A percentile compares a stretch with the other conserved stretches of the same genome.
These are phyloP conservation scores for Zygosaccharomyces siamensis DNA, from an alignment of 805 yeast genomes.

Conservation along the genomic window DNA sequence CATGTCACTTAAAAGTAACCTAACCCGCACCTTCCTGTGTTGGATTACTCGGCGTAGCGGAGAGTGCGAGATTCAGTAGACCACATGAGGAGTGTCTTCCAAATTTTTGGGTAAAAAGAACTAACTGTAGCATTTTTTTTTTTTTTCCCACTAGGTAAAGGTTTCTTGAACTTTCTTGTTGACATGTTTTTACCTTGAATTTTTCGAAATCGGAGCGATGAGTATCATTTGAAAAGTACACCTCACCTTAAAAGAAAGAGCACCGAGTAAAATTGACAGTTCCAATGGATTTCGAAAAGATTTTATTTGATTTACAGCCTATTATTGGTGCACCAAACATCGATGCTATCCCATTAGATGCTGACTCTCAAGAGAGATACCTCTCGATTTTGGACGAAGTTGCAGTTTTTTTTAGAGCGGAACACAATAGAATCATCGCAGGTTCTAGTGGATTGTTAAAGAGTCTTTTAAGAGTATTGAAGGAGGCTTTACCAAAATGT, in stretches of 20 bases:
- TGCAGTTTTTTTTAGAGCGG: constrained; percentile 31
- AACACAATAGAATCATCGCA: constrained; percentile 29
- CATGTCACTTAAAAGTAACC: too few relatives aligned
- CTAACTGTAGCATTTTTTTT: too few relatives aligned
- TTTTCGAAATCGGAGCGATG: not conserved
- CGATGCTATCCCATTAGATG: constrained; percentile 20
- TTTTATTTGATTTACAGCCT: constrained; percentile 32
- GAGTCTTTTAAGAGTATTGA: constrained; percentile 18
- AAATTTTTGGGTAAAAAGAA: too few relatives aligned
- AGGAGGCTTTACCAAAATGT: constrained; percentile 12
- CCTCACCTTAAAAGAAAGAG: not conserved
- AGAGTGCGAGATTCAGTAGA: too few relatives aligned
- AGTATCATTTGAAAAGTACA: not conserved
- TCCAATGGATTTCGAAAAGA: constrained; percentile 33
- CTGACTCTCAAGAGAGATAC: constrained; percentile 18
- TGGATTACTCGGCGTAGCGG: too few relatives aligned
- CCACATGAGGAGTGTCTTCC: too few relatives aligned
- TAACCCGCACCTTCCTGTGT: too few relatives aligned
- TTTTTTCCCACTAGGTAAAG: not conserved
- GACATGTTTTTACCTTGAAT: not conserved
- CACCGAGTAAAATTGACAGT: too few relatives aligned
- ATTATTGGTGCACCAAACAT: constrained; percentile 20
- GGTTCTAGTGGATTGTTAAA: constrained; percentile 28
- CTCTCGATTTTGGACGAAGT: constrained; percentile 27
- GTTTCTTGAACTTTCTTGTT: not conserved